Evolutionary conservation across 768 basidiomycete species (phyloP).

Genomic region (Tulasnella calospora): DNA sequence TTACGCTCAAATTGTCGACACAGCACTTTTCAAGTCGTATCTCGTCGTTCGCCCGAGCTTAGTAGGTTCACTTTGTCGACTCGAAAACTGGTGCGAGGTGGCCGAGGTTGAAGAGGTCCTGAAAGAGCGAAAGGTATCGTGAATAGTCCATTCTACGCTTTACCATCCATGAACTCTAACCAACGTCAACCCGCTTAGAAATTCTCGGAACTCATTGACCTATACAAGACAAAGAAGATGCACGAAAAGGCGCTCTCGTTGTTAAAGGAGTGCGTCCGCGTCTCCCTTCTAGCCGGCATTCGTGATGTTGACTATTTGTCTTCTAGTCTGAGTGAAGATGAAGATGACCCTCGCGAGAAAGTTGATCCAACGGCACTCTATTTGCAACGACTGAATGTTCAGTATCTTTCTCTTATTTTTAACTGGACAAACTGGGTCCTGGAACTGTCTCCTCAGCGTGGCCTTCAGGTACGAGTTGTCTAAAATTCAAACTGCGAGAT

Average conservation of each 20-base stretch:
- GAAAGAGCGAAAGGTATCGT: slow-evolving; percentile 61
- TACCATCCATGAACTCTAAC: neutral
- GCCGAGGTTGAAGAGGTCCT: slow-evolving; percentile 87
- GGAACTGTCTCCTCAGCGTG: slow-evolving; percentile 63
- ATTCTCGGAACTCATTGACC: slow-evolving; percentile 80
- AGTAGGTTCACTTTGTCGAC: slow-evolving; percentile 78
- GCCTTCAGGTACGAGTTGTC: slow-evolving; percentile 48
- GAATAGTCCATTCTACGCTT: neutral
- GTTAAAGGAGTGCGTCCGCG: slow-evolving; percentile 65
- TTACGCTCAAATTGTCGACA: slow-evolving; percentile 91
- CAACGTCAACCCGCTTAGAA: slow-evolving; percentile 51
- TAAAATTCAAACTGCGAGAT: neutral
- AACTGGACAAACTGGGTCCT: slow-evolving; percentile 82
- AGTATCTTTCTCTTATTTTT: slow-evolving; percentile 77
- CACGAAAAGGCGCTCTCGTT: slow-evolving; percentile 80
- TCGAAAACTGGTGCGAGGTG: slow-evolving; percentile 97
- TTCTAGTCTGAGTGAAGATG: slow-evolving; percentile 71
- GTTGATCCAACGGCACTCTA: slow-evolving; percentile 81
- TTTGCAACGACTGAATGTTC: slow-evolving; percentile 81
- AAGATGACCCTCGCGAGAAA: slow-evolving; percentile 71
- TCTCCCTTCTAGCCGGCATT: neutral
- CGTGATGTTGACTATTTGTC: neutral
- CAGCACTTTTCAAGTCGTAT: slow-evolving; percentile 90
- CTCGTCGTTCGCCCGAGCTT: slow-evolving; percentile 73
- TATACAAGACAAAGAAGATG: slow-evolving; percentile 95